These are phyloP conservation scores for Coniochaeta ligniaria DNA, from an alignment of 2,329 filamentous ascomycete species.

Conservation along the genomic window DNA sequence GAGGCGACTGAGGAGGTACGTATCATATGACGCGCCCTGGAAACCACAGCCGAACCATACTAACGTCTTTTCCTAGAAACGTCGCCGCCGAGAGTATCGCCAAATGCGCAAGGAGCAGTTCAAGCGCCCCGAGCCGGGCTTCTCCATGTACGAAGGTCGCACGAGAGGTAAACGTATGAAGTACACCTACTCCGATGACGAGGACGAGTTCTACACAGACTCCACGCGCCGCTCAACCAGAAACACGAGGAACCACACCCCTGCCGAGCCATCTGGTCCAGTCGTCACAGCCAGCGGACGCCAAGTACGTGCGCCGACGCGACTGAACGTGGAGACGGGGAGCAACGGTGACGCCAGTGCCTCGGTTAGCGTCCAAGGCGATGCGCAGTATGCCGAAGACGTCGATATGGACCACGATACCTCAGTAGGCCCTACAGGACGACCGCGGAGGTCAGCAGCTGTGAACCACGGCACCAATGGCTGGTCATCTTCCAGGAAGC, in stretches of 20 bases:
- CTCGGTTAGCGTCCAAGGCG: slow-evolving; percentile 37
- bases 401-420: slow-evolving; percentile 27
- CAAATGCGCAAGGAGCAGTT: slow-evolving; percentile 81
- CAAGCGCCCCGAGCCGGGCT: slow-evolving; percentile 77
- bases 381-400: slow-evolving; percentile 25
- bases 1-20: slow-evolving; percentile 85
- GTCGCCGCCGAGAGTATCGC: slow-evolving; percentile 86
- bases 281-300: slow-evolving; percentile 79
- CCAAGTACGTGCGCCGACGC: slow-evolving; percentile 65
- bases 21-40: slow-evolving; percentile 3
- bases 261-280: slow-evolving; percentile 56
- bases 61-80: slow-evolving; percentile 55
- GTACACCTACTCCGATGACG: slow-evolving; percentile 92
- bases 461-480: slow-evolving; percentile 42
- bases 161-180: slow-evolving; percentile 94
- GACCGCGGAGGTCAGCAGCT: slow-evolving; percentile 44
- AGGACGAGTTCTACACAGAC: slow-evolving; percentile 58
- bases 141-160: slow-evolving; percentile 91
- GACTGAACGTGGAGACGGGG: slow-evolving; percentile 54
- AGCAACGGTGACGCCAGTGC: slow-evolving; percentile 41
- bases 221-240: slow-evolving; percentile 65
- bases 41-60: slow-evolving; percentile 1
- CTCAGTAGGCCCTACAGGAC: slow-evolving; percentile 35
- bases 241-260: slow-evolving; percentile 67
- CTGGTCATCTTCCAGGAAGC: slow-evolving; percentile 30